Conservation (phyloP, 2,329 filamentous ascomycete genomes). For the Alternaria ethzedia region DNA sequence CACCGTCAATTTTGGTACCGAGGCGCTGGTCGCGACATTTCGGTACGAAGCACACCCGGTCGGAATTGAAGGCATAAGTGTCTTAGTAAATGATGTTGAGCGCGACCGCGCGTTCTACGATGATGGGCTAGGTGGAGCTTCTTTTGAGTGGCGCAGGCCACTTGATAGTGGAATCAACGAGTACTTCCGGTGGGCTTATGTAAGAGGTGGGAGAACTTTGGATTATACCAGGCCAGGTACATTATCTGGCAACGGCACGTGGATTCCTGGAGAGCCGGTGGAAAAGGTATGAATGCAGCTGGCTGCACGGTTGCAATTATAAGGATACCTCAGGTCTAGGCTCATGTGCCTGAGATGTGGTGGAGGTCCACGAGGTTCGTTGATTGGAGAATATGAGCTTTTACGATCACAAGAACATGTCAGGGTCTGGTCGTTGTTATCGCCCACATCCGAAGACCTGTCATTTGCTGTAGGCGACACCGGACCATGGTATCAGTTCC, state of each 20-base stretch:
- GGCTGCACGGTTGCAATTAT: background rate
- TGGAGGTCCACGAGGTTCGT: background rate
- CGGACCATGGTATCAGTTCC: conserved; percentile 1
- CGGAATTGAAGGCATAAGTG: conserved; percentile 73
- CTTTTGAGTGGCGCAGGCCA: conserved; percentile 51
- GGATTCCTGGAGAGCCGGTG: conserved; percentile 31
- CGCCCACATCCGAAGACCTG: background rate
- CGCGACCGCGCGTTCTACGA: conserved; percentile 50
- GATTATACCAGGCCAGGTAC: conserved; percentile 43
- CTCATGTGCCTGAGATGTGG: background rate
- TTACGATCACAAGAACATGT: background rate
- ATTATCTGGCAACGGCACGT: conserved; percentile 36
- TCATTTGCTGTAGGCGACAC: background rate
- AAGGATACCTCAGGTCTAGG: background rate
- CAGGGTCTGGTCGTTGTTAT: background rate
- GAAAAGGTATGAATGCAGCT: conserved; percentile 19
- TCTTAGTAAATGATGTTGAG: conserved; percentile 86
- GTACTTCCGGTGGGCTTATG: conserved; percentile 46
- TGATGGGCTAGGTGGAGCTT: conserved; percentile 14
- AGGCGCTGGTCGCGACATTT: conserved; percentile 65
- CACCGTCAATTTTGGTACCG: conserved; percentile 21
- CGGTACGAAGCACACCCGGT: conserved; percentile 56
- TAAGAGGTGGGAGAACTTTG: conserved; percentile 33
- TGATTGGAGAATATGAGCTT: background rate
- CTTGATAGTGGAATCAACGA: conserved; percentile 31